Conservation (phyloP, 2,329 filamentous ascomycete species). For the Aureobasidium sp. region DNA sequence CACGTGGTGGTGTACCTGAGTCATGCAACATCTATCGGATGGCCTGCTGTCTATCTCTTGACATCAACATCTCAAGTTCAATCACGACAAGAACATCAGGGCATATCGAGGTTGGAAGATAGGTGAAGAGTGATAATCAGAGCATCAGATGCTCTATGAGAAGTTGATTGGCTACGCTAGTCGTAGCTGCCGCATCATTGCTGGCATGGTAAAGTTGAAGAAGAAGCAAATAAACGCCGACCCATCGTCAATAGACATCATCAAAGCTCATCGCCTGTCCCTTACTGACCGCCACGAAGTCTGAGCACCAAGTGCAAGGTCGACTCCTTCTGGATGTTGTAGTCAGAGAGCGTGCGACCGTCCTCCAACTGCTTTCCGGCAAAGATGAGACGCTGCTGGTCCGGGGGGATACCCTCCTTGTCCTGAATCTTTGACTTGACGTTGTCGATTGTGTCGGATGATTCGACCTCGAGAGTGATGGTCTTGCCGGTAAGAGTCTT, state of each 20-base stretch:
- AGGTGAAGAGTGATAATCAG: neutral
- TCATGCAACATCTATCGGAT: neutral
- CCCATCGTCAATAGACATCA: constrained; percentile 13
- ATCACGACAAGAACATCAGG: too few relatives aligned
- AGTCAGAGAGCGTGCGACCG: constrained; percentile 73
- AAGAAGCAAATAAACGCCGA: constrained; percentile 8
- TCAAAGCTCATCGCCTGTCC: neutral
- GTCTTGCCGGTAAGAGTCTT: constrained; percentile 99
- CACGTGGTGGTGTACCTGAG: constrained; percentile 10
- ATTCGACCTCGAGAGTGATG: constrained; percentile 98
- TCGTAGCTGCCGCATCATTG: constrained; percentile 2
- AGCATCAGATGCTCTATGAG: constrained; percentile 1
- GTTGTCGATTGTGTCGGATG: constrained; percentile 97
- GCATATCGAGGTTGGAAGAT: neutral
- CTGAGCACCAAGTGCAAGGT: constrained; percentile 56
- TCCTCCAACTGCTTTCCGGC: constrained; percentile 94
- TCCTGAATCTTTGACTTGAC: constrained; percentile 99
- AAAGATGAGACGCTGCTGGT: constrained; percentile 92
- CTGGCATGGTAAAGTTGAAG: neutral
- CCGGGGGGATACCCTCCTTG: constrained; percentile 94
- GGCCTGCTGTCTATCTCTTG: neutral
- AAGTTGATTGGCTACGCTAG: constrained; percentile 3
- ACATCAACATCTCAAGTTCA: neutral
- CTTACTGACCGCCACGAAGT: constrained; percentile 48
- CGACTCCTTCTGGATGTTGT: constrained; percentile 72